phyloP scores from a whole-genome alignment of 139 green algal species.

The Micromonas pusilla region DNA sequence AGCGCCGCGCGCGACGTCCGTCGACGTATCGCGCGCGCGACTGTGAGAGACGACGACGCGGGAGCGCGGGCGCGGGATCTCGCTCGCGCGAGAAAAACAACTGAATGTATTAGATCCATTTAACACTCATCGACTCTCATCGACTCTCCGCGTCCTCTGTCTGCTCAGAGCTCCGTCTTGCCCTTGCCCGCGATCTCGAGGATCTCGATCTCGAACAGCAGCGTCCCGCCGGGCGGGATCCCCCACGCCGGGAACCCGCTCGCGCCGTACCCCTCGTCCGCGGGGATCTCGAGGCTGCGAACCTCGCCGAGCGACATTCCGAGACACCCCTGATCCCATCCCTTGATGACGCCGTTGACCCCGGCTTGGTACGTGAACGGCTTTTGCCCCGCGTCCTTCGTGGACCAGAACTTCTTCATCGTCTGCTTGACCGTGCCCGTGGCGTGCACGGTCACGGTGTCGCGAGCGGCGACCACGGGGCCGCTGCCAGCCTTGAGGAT shows the following conservation, averaged over 20 bases:
- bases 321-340: slow-evolving; percentile 46
- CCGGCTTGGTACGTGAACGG: slow-evolving; percentile 45
- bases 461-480: slow-evolving; percentile 32
- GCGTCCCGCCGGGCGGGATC: slow-evolving; percentile 40
- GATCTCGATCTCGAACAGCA: slow-evolving; percentile 50
- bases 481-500: slow-evolving; percentile 32
- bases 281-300: slow-evolving; percentile 33
- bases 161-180: no score
- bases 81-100: no score
- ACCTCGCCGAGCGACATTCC: slow-evolving; percentile 44
- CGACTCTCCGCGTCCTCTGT: no score
- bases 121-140: no score
- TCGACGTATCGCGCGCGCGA: not conserved
- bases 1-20: no score
- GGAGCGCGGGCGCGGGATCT: no score
- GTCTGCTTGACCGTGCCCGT: slow-evolving; percentile 31
- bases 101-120: no score
- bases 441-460: slow-evolving; percentile 47
- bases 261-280: slow-evolving; percentile 45
- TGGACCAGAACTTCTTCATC: slow-evolving; percentile 29
- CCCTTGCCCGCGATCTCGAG: slow-evolving; percentile 28
- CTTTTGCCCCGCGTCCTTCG: slow-evolving; percentile 41
- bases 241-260: slow-evolving; percentile 47
- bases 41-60: not conserved
- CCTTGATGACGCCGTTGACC: slow-evolving; percentile 44